Percentiles rank a stretch among this genome's conserved stretches.
Evolutionary conservation across 2,329 filamentous ascomycete species (phyloP).

Genomic region (Ceratocystis harringtonii): DNA sequence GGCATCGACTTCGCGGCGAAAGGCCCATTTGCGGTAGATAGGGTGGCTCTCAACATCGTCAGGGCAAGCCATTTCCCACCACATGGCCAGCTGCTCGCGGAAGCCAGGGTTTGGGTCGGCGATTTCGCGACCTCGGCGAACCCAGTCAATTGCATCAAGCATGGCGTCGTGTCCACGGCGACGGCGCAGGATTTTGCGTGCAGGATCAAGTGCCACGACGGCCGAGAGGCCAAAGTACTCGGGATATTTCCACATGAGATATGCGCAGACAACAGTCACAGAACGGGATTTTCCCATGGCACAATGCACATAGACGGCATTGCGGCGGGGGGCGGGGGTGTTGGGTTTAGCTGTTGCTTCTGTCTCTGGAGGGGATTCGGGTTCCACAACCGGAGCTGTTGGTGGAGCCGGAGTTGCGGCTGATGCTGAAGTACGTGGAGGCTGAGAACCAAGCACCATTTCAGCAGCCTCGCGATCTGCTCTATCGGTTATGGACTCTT

Average conservation of each 20-base stretch:
- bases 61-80: constrained; percentile 75
- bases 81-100: constrained; percentile 74
- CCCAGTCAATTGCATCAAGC: constrained; percentile 46
- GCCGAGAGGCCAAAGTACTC: constrained; percentile 32
- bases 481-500: constrained; percentile 12
- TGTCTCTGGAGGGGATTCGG: background rate
- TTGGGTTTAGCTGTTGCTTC: background rate
- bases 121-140: constrained; percentile 56
- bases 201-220: constrained; percentile 30
- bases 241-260: constrained; percentile 57
- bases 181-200: constrained; percentile 22
- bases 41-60: constrained; percentile 49
- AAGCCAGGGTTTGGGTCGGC: constrained; percentile 87
- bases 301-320: constrained; percentile 49
- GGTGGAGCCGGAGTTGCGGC: background rate
- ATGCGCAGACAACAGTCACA: constrained; percentile 69
- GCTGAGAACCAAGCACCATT: background rate
- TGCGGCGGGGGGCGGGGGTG: constrained; percentile 6
- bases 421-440: constrained; percentile 8
- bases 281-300: constrained; percentile 95
- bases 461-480: constrained; percentile 13
- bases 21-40: constrained; percentile 60
- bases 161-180: constrained; percentile 16
- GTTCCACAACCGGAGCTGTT: background rate
- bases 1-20: constrained; percentile 39